These are phyloP conservation scores for Picochlorum sp. DNA, from an alignment of 139 green algal genomes.

Conservation along the genomic window DNA sequence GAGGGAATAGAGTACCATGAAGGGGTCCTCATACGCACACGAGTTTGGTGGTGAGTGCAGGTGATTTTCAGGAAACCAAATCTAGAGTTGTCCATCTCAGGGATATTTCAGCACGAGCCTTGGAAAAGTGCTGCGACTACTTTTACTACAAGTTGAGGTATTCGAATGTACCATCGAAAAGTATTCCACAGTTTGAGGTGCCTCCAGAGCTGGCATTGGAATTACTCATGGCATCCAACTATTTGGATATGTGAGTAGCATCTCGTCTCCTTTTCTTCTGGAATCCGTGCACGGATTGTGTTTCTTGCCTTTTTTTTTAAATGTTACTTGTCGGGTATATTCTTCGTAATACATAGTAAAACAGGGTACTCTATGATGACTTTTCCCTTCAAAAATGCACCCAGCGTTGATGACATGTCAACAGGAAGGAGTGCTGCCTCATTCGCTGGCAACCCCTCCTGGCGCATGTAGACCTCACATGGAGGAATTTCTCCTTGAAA, in stretches of 20 bases:
- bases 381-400: slow-evolving; percentile 16
- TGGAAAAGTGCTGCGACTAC: slow-evolving; percentile 96
- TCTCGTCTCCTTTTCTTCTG: not conserved
- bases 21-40: not conserved
- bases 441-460: slow-evolving; percentile 29
- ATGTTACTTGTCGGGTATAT: not conserved
- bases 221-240: slow-evolving; percentile 95
- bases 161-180: slow-evolving; percentile 69
- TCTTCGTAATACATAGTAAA: slow-evolving; percentile 1
- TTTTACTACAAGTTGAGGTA: slow-evolving; percentile 97
- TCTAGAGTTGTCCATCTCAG: slow-evolving; percentile 80
- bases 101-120: slow-evolving; percentile 80
- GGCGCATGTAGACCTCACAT: slow-evolving; percentile 17
- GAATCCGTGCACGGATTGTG: not conserved
- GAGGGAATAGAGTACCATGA: not conserved
- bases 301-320: not conserved
- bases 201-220: slow-evolving; percentile 85
- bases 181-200: slow-evolving; percentile 92
- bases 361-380: slow-evolving; percentile 26
- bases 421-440: slow-evolving; percentile 13
- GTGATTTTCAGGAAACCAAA: slow-evolving; percentile 89
- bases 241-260: slow-evolving; percentile 71
- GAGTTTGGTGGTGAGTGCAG: slow-evolving; percentile 30
- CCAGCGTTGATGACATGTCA: slow-evolving; percentile 3
- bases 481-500: not conserved